Evolutionary conservation across 2,329 filamentous ascomycete genomes (phyloP), one percentile per base, ranked within the genome.

Genomic region (Zasmidium angulare): DNA sequence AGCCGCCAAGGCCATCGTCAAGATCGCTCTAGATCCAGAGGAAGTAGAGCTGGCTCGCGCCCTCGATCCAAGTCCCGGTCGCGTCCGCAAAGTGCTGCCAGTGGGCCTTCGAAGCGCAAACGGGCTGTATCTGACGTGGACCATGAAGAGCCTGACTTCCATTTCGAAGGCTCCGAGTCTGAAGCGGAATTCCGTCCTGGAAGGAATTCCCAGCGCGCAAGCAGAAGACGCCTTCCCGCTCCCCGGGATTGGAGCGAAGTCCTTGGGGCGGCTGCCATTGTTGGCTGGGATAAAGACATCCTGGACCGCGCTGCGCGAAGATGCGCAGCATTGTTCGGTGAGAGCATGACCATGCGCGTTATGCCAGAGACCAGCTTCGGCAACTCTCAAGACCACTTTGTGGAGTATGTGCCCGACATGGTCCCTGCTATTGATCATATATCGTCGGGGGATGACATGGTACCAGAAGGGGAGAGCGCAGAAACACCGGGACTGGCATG

Each of bases 241-340:
- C 77, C 86, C 12, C 83, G 89, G 21, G 89, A 96, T 76, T 98
- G 93, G 93, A 89, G 86, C 65, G 90, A 96, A 65, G 84, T 97
- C 1, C 76, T 97, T 24, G 90, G 90, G 0, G 81, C 91, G 0
- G 93, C 93, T 2, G 83, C 90, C 0, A 76, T 96, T 52, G 84
- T 84, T 1, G 91, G 89, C 0, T 93, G 92, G 75, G 78, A 89
- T 1, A 74, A 80, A 0, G 74, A 78, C 0, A 88, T 86, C 0
- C 75, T 97, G 12, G 83, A 86, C 54, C 84, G 90, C 26, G 84
- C 91, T 0, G 84, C 89, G 1, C 81, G 86, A 69, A 84, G 93
- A 51, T 98, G 93, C 69, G 85, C 89, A 1, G 78, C 84, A 49
- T 77, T 96, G 0, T 96, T 97, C 67, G 83, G 82, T 0, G 84